phyloP scores from a whole-genome alignment of 225 moss, liverwort and hornwort species.

The Straminergon stramineum region DNA sequence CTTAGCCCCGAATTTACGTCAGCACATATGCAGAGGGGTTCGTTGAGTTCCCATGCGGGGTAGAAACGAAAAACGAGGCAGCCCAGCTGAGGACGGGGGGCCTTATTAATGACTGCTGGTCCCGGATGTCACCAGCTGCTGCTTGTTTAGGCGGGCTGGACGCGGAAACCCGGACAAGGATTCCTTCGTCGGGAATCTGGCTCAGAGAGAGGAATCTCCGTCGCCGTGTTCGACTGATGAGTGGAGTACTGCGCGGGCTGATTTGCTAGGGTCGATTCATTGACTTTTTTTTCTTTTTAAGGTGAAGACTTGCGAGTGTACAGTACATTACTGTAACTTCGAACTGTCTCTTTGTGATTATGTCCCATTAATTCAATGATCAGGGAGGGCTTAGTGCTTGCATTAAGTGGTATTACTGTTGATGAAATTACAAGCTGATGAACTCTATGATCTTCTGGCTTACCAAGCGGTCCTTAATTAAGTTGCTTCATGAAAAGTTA shows the following conservation, averaged over 20 bases:
- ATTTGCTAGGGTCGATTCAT: neutral
- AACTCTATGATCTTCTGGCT: neutral
- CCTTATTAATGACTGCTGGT: conserved; percentile 17
- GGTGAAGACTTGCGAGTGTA: neutral
- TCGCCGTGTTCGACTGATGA: neutral
- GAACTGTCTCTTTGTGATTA: neutral
- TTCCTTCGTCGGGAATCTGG: conserved; percentile 3
- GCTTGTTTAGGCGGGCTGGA: neutral
- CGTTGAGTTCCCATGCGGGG: neutral
- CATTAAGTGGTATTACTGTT: neutral
- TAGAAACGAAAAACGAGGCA: neutral
- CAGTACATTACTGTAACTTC: too few species aligned
- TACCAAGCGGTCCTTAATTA: neutral
- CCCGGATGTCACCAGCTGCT: neutral
- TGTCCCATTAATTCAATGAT: neutral
- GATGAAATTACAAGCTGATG: neutral
- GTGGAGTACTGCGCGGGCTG: neutral
- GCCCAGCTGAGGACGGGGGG: neutral
- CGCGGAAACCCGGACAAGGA: neutral
- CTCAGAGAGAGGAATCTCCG: neutral
- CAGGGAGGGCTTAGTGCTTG: neutral
- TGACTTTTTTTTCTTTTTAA: neutral
- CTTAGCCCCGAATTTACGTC: too few species aligned
- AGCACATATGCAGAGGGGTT: neutral
- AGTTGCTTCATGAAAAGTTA: too few species aligned